phyloP scores from a whole-genome alignment of 139 green algal species.

The Chlamydomonas incerta region DNA sequence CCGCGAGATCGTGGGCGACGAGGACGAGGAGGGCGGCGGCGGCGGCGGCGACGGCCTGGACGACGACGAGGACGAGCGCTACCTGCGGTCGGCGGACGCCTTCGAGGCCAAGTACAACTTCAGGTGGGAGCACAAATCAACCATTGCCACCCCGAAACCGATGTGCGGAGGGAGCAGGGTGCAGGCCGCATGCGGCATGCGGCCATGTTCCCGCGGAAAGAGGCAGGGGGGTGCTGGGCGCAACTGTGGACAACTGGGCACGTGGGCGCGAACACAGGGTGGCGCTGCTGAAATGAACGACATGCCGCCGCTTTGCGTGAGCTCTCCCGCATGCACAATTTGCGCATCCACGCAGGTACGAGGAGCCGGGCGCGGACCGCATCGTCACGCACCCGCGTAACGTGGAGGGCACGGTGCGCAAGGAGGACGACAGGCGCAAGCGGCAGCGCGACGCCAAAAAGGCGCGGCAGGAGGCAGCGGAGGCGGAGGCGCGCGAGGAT shows the following conservation, averaged over 20 bases:
- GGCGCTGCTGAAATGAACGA: too few species aligned
- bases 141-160: too few species aligned
- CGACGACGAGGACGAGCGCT: constrained; percentile 86
- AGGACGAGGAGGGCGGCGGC: constrained; percentile 22
- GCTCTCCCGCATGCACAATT: too few species aligned
- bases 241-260: too few species aligned
- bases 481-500: constrained; percentile 63
- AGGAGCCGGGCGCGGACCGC: constrained; percentile 80
- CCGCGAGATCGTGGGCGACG: constrained; percentile 54
- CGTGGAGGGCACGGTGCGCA: constrained; percentile 75
- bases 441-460: constrained; percentile 62
- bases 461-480: constrained; percentile 64
- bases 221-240: too few species aligned
- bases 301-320: too few species aligned
- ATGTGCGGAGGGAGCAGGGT: too few species aligned
- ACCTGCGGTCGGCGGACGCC: constrained; percentile 79
- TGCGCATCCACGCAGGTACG: constrained; percentile 60
- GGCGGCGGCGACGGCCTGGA: constrained; percentile 40
- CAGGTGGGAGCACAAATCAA: constrained; percentile 73
- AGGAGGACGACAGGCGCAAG: constrained; percentile 79
- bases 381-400: constrained; percentile 84
- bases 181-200: too few species aligned
- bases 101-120: constrained; percentile 97
- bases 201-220: too few species aligned
- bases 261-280: too few species aligned